Evolutionary conservation across 176 grass and related monocot genomes (phyloP).

Genomic region (Zoysia pacifica): DNA sequence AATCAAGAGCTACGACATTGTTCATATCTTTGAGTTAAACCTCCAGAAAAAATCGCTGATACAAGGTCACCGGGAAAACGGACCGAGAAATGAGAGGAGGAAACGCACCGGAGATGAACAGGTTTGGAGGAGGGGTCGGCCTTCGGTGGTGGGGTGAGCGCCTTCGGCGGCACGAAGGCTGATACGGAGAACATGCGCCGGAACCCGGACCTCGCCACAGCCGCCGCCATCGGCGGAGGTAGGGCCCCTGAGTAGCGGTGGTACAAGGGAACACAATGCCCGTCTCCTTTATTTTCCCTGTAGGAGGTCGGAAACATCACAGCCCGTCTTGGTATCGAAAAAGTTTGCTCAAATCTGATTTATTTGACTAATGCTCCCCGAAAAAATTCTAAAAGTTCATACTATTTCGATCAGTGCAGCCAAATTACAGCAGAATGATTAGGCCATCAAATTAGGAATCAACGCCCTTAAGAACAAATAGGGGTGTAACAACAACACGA

Average conservation of each 20-base stretch:
- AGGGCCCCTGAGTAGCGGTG: background rate
- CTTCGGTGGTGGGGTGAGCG: constrained; percentile 44
- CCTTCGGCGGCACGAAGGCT: constrained; percentile 49
- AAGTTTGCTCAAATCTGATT: too few species aligned
- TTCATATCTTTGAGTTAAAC: background rate
- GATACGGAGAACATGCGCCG: constrained; percentile 72
- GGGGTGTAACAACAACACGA: background rate
- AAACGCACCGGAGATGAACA: constrained; percentile 78
- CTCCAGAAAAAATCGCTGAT: background rate
- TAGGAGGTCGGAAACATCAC: too few species aligned
- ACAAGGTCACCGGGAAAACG: background rate
- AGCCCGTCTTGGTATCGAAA: too few species aligned
- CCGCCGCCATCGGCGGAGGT: constrained; percentile 49
- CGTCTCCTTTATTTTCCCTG: background rate
- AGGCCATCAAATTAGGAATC: background rate
- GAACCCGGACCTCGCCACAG: constrained; percentile 59
- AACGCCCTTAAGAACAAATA: too few species aligned
- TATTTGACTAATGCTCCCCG: background rate
- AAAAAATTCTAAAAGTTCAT: background rate
- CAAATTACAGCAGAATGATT: background rate
- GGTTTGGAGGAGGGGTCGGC: constrained; percentile 72
- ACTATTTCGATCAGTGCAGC: background rate
- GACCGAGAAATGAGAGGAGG: background rate
- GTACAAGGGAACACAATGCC: background rate
- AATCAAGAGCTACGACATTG: background rate